Evolutionary conservation across 2,329 filamentous ascomycete species (phyloP), one percentile per base, ranked within the genome.

Genomic region (Apiospora arundinis): DNA sequence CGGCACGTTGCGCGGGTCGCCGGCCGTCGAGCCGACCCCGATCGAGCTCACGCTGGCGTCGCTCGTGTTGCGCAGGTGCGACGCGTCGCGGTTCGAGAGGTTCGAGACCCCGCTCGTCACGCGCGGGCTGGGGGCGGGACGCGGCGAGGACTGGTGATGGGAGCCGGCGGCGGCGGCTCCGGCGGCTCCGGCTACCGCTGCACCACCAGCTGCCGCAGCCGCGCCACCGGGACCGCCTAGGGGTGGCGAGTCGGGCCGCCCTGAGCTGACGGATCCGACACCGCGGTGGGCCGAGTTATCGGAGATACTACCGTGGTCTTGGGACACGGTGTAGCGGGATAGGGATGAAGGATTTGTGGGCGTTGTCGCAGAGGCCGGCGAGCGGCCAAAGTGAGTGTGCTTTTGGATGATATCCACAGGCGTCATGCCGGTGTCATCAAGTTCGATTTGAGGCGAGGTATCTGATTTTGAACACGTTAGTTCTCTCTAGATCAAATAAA

Each of bases 401-500:
- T 78, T 80, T 70, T 81, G 80, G 66, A 84, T 80, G n/a, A 85
- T 78, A 2, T 85, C 81, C 16, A 81, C 73, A 8, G 81, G 81
- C 0, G 82, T 79, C 21, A 85, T 77, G 18, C 81, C 81, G 1
- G 83, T 85, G 71, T 84, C 83, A 23, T 84, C 81, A 2, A 89
- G 82, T 73, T 89, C 87, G 21, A 77, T 78, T 0, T 75, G 81
- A 0, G 80, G 78, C 0, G 85, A 85, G 0, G 83, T 86, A 72
- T 87, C 86, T 78, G 49, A 44, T 28, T 37, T 21, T 2, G 6
- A 28, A 45, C 28, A 44, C 8, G 40, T 8, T 7, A 83, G 69
- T 68, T n/a, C 9, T 46, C 70, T 11, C 23, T 66, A 69, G 74
- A 68, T 71, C 60, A 32, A 65, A 60, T 2, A 1, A 68, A n/a